Base-by-base conservation (phyloP, 192 early-diverging fungal genomes). In the Dissophora ornata region DNA sequence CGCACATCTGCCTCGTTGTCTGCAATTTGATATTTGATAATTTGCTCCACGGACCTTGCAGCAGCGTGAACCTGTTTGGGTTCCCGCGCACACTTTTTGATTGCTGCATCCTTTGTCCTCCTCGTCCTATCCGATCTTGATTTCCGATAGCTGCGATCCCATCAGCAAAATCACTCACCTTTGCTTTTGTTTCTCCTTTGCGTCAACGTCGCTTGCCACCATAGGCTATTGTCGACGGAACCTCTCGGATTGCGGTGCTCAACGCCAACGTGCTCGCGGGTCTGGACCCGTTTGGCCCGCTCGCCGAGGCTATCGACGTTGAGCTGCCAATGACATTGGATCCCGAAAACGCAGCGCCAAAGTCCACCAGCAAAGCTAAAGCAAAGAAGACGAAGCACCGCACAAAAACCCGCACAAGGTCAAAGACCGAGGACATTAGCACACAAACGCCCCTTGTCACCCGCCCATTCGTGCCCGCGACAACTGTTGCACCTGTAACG, bases 291-390 rank as follows among this genome's bases (percentile, higher is more conserved):
- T 25, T 49, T 2, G 65, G 30, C 21, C 44, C 53, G 4, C 21
- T 67, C 21, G 54, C 65, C 38, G 44, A 1, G 21, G 34, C 24
- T 22, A 16, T 10, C 22, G 48, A 58, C 3, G 56, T 9, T 38
- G 13, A 38, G 36, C 36, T 13, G 41, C 12, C 15, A 48, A 5
- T 40, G 16, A 26, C 7, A 2, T 26, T 6, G 15, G 15, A 32
- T 3, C 33, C 48, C 26, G 22, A 15, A 33, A 62, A 45, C 24
- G 11, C 32, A 48, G 54, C 44, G 50, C 24, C 62, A 64, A 64
- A 48, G 41, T 44, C n/a, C n/a, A n/a, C n/a, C n/a, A n/a, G n/a
- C 51, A 51, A 50, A 52, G 47, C 13, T 48, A 52, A 64, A 25
- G 51, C n/a, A n/a, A 16, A 49, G 44, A 42, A 40, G 38, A 4